These are phyloP conservation scores for Hemileia vastatrix DNA, from an alignment of 1,284 basidiomycete species.

Conservation along the genomic window DNA sequence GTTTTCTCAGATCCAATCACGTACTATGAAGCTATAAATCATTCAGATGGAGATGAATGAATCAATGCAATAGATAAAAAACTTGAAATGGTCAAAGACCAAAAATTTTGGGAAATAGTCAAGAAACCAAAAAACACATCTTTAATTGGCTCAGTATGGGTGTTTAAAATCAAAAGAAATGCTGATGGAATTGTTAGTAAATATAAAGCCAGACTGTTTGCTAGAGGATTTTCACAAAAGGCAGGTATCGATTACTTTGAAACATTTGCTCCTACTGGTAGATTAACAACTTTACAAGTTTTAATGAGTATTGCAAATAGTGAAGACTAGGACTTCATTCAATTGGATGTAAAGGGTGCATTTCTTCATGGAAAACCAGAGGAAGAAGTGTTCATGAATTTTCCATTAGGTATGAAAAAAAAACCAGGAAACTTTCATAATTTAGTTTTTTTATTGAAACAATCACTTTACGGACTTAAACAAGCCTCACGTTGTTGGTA, in stretches of 20 bases:
- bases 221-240: slow-evolving; percentile 48
- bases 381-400: slow-evolving; percentile 46
- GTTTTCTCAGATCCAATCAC: no score
- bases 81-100: no score
- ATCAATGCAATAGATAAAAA: no score
- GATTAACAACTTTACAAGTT: slow-evolving; percentile 40
- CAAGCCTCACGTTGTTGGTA: no score
- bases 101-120: no score
- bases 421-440: no score
- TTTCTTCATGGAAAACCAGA: slow-evolving; percentile 48
- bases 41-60: no score
- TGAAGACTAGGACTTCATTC: slow-evolving; percentile 42
- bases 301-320: slow-evolving; percentile 46
- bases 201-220: slow-evolving; percentile 48
- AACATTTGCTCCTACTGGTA: slow-evolving; percentile 47
- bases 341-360: slow-evolving; percentile 48
- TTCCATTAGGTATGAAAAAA: slow-evolving; percentile 41
- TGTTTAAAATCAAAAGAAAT: slow-evolving; percentile 46
- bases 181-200: slow-evolving; percentile 37
- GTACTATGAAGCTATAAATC: no score
- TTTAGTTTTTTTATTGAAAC: no score
- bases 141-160: slow-evolving; percentile 45
- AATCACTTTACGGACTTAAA: no score
- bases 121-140: no score
- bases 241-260: slow-evolving; percentile 48